Evolutionary conservation across 192 early-diverging fungal genomes (phyloP).

Genomic region (Kickxella alabastrina): DNA sequence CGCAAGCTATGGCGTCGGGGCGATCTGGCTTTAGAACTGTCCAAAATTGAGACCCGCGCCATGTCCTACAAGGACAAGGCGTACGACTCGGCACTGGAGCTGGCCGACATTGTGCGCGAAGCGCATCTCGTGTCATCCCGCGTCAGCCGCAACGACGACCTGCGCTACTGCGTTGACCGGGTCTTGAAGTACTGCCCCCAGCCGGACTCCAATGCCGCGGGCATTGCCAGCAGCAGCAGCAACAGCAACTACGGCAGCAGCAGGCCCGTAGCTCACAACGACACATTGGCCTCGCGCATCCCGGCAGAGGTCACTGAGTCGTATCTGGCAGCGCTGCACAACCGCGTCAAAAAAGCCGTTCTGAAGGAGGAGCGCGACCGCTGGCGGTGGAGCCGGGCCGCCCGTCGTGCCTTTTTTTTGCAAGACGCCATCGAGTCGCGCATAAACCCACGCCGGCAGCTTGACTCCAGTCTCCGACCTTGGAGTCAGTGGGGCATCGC

Average conservation of each 20-base stretch:
- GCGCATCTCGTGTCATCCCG: constrained; percentile 30
- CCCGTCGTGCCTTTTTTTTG: constrained; percentile 73
- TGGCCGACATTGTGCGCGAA: constrained; percentile 57
- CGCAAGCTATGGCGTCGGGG: constrained; percentile 78
- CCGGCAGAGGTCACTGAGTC: constrained; percentile 57
- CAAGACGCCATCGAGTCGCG: constrained; percentile 77
- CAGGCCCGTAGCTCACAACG: background rate
- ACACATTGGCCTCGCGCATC: constrained; percentile 22
- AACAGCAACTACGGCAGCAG: background rate
- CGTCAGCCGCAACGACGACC: constrained; percentile 41
- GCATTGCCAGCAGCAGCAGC: too few relatives aligned
- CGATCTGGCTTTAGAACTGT: constrained; percentile 57
- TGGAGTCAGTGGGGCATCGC: constrained; percentile 46
- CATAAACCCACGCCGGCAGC: constrained; percentile 59
- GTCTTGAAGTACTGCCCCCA: constrained; percentile 60
- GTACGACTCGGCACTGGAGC: constrained; percentile 80
- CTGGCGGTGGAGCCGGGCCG: constrained; percentile 74
- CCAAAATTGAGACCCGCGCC: constrained; percentile 62
- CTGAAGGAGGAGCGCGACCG: constrained; percentile 68
- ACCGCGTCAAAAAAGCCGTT: constrained; percentile 65
- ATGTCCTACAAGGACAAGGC: constrained; percentile 73
- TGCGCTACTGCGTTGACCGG: constrained; percentile 60
- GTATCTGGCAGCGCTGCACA: constrained; percentile 67
- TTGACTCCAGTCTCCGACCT: constrained; percentile 55
- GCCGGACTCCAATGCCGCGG: too few relatives aligned